A percentile compares a stretch with the other conserved stretches of the same genome.
These are phyloP conservation scores for Gyromitra esculenta DNA, from an alignment of 2,329 filamentous ascomycete genomes.

Conservation along the genomic window DNA sequence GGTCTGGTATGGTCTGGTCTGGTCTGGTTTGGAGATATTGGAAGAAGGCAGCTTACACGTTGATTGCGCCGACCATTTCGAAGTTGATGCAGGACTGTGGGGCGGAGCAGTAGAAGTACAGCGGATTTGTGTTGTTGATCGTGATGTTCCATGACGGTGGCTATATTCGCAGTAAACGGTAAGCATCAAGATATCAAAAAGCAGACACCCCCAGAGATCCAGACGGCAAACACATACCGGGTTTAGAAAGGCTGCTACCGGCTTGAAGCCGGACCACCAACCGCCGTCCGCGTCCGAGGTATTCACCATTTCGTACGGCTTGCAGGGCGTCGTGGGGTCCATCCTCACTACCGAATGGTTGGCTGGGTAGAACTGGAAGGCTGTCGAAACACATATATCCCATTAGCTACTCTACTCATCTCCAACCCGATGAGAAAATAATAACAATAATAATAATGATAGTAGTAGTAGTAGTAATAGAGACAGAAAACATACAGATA, in stretches of 20 bases:
- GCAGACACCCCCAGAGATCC: neutral
- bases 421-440: neutral
- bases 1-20: neutral
- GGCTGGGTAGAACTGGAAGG: constrained; percentile 71
- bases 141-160: constrained; percentile 61
- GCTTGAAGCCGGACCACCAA: constrained; percentile 67
- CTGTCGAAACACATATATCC: constrained; percentile 56
- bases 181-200: neutral
- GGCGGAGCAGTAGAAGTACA: constrained; percentile 77
- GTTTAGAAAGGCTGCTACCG: constrained; percentile 63
- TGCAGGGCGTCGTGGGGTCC: constrained; percentile 70
- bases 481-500: constrained; percentile 61
- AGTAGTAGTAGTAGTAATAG: neutral
- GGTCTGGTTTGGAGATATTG: no score
- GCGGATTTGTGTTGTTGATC: constrained; percentile 70
- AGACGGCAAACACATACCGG: constrained; percentile 60
- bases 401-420: neutral
- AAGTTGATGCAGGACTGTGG: constrained; percentile 71
- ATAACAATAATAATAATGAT: no score
- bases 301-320: constrained; percentile 68
- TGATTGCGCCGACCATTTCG: constrained; percentile 80
- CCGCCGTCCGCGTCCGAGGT: constrained; percentile 62
- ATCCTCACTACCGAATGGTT: constrained; percentile 73
- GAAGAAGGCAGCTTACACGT: constrained; percentile 65
- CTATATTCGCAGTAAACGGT: constrained; percentile 49